Conservation (phyloP, 2,329 filamentous ascomycete genomes). For the Penicillium sp. region DNA sequence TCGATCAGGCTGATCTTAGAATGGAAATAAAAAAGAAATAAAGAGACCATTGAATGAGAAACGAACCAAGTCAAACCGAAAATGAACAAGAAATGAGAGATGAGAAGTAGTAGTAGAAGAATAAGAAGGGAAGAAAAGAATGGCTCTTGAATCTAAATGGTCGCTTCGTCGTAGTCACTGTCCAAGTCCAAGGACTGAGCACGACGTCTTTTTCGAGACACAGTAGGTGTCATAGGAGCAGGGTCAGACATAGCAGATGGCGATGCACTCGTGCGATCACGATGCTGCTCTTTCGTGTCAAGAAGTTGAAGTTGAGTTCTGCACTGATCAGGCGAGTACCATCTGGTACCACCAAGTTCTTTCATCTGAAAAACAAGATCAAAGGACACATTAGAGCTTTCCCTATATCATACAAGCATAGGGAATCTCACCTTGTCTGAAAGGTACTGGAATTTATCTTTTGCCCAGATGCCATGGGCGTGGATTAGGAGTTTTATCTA, state of each 20-base stretch:
- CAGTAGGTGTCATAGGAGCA: background rate
- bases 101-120: background rate
- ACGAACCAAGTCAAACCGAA: background rate
- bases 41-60: background rate
- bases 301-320: conserved; percentile 27
- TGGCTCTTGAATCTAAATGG: background rate
- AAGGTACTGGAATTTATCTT: conserved; percentile 33
- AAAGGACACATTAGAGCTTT: background rate
- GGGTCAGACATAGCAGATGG: conserved; percentile 20
- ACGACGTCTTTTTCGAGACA: conserved; percentile 3
- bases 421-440: conserved; percentile 30
- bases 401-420: background rate
- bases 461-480: conserved; percentile 33
- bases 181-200: background rate
- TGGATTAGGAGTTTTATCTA: conserved; percentile 32
- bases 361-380: conserved; percentile 18
- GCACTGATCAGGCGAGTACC: conserved; percentile 32
- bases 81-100: background rate
- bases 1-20: background rate
- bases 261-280: conserved; percentile 12
- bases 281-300: conserved; percentile 15
- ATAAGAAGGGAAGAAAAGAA: background rate
- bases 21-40: background rate
- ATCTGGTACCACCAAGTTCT: conserved; percentile 29
- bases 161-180: background rate